A percentile compares a stretch with the other conserved stretches of the same genome.
These are phyloP conservation scores for Cadophora gregata DNA, from an alignment of 2,329 filamentous ascomycete species.

Conservation along the genomic window DNA sequence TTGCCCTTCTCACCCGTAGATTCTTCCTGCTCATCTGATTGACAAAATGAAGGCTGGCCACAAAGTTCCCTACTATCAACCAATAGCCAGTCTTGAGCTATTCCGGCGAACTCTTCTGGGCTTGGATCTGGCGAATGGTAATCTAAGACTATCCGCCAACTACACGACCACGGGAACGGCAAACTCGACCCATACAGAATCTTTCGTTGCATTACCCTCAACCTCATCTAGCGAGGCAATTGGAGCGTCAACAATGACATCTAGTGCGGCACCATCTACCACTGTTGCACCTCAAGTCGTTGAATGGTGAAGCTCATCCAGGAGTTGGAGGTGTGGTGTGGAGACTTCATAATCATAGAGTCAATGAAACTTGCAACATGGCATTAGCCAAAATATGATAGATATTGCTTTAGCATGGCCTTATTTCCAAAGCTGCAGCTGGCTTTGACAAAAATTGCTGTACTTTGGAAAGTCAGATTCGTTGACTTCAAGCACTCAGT, in stretches of 20 bases:
- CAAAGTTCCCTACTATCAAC: slow-evolving; percentile 39
- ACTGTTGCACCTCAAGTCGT: slow-evolving; percentile 17
- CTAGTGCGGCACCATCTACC: slow-evolving; percentile 13
- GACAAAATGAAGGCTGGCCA: slow-evolving; percentile 28
- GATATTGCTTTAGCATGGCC: no score
- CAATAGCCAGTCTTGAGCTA: slow-evolving; percentile 39
- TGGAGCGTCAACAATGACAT: slow-evolving; percentile 5
- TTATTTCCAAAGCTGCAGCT: no score
- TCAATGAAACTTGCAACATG: neutral
- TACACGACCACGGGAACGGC: slow-evolving; percentile 34
- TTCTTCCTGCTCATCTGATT: neutral
- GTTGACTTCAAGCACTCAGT: neutral
- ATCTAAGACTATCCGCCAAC: slow-evolving; percentile 26
- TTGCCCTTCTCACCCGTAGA: neutral
- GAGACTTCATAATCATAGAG: neutral
- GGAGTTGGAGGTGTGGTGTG: neutral
- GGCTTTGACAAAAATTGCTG: no score
- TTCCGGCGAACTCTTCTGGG: slow-evolving; percentile 40
- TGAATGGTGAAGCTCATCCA: neutral
- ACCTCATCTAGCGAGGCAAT: slow-evolving; percentile 21
- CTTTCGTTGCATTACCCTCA: slow-evolving; percentile 33
- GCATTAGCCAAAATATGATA: no score
- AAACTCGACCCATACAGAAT: slow-evolving; percentile 34
- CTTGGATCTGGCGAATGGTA: slow-evolving; percentile 53
- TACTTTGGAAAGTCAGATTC: neutral